Evolutionary conservation across 495 filamentous ascomycete species (phyloP).

Genomic region (Lophium mytilinum): DNA sequence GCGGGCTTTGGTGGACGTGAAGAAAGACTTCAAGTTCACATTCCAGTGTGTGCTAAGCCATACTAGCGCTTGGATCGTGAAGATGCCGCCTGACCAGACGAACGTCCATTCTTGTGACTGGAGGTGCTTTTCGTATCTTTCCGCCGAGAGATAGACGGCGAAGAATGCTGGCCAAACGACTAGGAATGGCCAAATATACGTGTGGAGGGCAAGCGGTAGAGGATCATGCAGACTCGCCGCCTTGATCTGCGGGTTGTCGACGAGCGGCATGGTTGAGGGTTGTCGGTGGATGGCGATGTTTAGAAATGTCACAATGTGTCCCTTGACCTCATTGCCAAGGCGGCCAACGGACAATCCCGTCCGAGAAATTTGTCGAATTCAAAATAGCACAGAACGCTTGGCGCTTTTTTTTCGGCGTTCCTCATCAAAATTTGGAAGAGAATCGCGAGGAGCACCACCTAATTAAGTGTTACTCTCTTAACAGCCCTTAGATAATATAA

Average conservation of each 20-base stretch:
- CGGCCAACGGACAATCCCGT: too few species aligned
- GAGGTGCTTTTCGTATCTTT: conserved; percentile 84
- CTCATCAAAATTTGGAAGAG: too few species aligned
- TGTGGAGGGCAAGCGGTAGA: conserved; percentile 68
- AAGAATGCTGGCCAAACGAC: conserved; percentile 89
- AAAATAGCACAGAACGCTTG: too few species aligned
- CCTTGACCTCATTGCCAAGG: too few species aligned
- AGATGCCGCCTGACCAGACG: conserved; percentile 78
- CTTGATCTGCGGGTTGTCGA: conserved; percentile 84
- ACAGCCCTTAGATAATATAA: too few species aligned
- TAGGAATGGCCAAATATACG: conserved; percentile 87
- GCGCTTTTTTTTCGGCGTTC: too few species aligned
- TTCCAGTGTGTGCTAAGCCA: conserved; percentile 99
- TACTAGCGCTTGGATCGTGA: conserved; percentile 76
- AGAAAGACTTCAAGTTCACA: conserved; percentile 71
- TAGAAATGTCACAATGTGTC: too few species aligned
- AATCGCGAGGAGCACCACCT: too few species aligned
- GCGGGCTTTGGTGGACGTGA: conserved; percentile 66
- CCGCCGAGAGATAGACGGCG: conserved; percentile 69
- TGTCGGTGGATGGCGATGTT: too few species aligned
- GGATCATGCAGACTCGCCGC: conserved; percentile 82
- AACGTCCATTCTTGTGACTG: conserved; percentile 91
- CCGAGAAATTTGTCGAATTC: too few species aligned
- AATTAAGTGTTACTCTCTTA: too few species aligned
- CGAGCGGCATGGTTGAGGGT: conserved; percentile 50